Evolutionary conservation across 2,329 filamentous ascomycete species (phyloP).

Genomic region (Colletotrichum sp.): DNA sequence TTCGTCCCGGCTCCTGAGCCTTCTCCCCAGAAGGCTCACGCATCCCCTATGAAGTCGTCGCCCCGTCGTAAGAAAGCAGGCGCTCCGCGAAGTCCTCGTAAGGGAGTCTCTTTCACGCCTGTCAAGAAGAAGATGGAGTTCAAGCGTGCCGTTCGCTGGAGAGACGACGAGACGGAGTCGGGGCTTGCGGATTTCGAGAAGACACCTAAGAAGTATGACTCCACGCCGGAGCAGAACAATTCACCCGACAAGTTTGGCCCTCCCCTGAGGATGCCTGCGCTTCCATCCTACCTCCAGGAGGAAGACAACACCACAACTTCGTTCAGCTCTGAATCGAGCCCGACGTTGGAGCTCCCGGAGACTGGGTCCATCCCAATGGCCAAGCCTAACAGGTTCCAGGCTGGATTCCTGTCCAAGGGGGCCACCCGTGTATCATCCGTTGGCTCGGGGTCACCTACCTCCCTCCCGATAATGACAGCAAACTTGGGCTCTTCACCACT

Average conservation of each 20-base stretch:
- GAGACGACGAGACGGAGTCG: conserved; percentile 83
- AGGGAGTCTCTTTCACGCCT: conserved; percentile 82
- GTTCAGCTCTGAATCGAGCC: conserved; percentile 56
- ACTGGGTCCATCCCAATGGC: conserved; percentile 37
- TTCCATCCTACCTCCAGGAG: conserved; percentile 54
- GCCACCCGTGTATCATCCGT: conserved; percentile 39
- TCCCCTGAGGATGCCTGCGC: conserved; percentile 32
- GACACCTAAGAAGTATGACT: conserved; percentile 75
- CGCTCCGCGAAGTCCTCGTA: conserved; percentile 50
- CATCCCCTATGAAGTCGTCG: conserved; percentile 75
- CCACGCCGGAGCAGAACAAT: conserved; percentile 54
- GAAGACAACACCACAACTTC: conserved; percentile 52
- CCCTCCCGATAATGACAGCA: conserved; percentile 61
- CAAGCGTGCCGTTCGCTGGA: conserved; percentile 87
- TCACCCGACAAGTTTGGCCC: conserved; percentile 51
- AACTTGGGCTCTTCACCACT: conserved; percentile 58
- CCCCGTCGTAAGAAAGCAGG: conserved; percentile 79
- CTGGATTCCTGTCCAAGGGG: conserved; percentile 78
- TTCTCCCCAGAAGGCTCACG: conserved; percentile 23
- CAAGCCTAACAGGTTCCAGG: conserved; percentile 81
- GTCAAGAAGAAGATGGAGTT: conserved; percentile 75
- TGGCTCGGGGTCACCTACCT: conserved; percentile 66
- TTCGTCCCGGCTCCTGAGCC: conserved; percentile 37
- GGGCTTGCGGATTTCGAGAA: conserved; percentile 91
- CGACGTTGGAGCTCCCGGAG: conserved; percentile 62